Evolutionary conservation across 345 rosid genomes (phyloP), one percentile per base, ranked within the genome.

Genomic region (Laguncularia racemosa): DNA sequence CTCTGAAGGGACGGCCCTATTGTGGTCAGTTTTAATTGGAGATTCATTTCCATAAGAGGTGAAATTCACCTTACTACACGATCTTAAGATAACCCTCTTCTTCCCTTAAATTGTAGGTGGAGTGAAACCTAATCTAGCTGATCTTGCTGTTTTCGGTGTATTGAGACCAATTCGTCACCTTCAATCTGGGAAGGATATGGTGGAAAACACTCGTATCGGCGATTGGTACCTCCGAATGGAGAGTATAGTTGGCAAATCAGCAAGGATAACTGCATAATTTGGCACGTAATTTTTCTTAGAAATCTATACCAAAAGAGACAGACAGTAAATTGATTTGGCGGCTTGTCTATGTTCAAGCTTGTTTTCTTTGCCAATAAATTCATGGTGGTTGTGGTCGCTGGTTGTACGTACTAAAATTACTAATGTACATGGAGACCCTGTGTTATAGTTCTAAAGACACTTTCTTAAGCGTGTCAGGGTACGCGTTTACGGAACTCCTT

Each of bases 111-210:
- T 6, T 23, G 50, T 64, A 93, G 96, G 97, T 71, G 95, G 89
- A 13, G 61, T 78, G 1, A 71, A 79, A 70, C 99, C 97, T 44
- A 93, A 89, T 80, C 59, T 89, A 67, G 99, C 90, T 4, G 99
- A 89, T 77, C 97, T 93, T 1, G 84, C 96, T 11, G 96, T 81
- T 12, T 89, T 86, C 20, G 97, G 97, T 17, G 96, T 93, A 17
- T 71, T 93, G 77, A 89, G 96, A 78, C 99, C 97, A 3, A 87
- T 89, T 45, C 85, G 92, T 13, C 64, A 83, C 68, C 83, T 93
- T 16, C 62, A 71, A 57, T 85, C 95, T 12, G 96, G 99, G 26
- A 82, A 77, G 64, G 99, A 93, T 69, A 89, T 87, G 97, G 95
- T 82, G 70, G 85, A 84, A 64, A 83, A 89, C 64, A 93, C 96